Base-by-base conservation (phyloP, 441 rosid genomes). In the Brassica balearica region DNA sequence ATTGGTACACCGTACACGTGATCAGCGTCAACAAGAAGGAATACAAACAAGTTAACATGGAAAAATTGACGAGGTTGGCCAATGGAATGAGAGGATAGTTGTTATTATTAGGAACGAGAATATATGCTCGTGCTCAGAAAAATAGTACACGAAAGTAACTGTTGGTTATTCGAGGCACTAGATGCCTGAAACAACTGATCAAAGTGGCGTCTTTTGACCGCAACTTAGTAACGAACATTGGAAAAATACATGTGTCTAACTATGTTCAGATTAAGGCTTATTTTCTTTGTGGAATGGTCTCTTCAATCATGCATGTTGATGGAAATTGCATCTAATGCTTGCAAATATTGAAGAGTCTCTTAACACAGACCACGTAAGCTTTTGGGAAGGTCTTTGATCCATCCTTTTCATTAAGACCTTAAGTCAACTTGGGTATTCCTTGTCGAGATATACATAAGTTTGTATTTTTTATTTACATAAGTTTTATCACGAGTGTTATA, bases 141-240 rank as follows among this genome's bases (percentile, higher is more conserved):
- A 19, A 65, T 10, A 14, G 65, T 74, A 55, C 19, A 65, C 25
- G 62, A 23, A 1, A 56, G 29, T 56, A 41, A 67, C 46, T 29
- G 34, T 29, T 29, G 34, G 34, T 29, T 29, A 67, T 75, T 58
- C 72, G 5, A 70, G 67, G 67, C 41, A 32, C 38, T 20, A 59
- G 20, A 53, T 53, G 22, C 59, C 22, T 53, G 8, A 10, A 27
- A 23, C 69, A 29, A n/a, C 62, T 71, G 22, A 60, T 27, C 38
- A 60, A 38, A 10, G 34, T 76, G 48, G 79, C 79, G 61, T 60
- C 12, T 60, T 1, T 29, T 76, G 79, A 68, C 53, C 73, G 63
- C 68, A 68, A 46, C 68, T 43, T 75, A 15, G 22, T 4, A 65
- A 20, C 14, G 65, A 74, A 20, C 53, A 65, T 53, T 53, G 6